Evolutionary conservation across 257 asterid species (phyloP).

Genomic region (Anisodus tanguticus): DNA sequence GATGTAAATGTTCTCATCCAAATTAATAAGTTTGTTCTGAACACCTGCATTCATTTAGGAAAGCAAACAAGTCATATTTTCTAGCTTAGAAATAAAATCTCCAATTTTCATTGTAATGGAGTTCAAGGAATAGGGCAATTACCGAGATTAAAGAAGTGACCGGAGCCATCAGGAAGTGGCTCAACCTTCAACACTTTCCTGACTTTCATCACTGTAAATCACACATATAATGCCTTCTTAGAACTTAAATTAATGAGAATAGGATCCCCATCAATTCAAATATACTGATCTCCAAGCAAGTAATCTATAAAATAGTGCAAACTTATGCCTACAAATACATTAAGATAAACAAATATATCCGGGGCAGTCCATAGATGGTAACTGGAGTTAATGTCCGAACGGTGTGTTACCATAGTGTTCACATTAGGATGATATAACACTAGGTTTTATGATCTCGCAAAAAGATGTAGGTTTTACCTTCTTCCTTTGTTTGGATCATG

Average conservation of each 20-base stretch:
- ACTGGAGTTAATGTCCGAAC: not conserved
- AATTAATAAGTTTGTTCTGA: slow-evolving; percentile 84
- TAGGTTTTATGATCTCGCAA: not conserved
- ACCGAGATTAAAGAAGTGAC: slow-evolving; percentile 96
- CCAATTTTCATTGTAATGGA: slow-evolving; percentile 2
- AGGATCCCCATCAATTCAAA: not conserved
- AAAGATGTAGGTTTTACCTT: slow-evolving; percentile 52
- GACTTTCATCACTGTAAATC: slow-evolving; percentile 83
- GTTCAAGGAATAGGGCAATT: slow-evolving; percentile 39
- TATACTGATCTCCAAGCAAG: not conserved
- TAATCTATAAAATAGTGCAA: not conserved
- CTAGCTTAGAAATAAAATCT: not conserved
- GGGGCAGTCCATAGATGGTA: not conserved
- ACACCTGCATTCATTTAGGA: slow-evolving; percentile 63
- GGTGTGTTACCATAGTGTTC: not conserved
- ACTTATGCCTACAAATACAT: not conserved
- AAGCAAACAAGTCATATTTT: slow-evolving; percentile 17
- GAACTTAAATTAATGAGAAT: not conserved
- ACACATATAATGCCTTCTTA: slow-evolving; percentile 30
- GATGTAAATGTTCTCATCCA: slow-evolving; percentile 85
- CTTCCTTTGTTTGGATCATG: slow-evolving; percentile 90
- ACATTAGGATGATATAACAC: not conserved
- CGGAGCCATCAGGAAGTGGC: slow-evolving; percentile 98
- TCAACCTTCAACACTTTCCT: slow-evolving; percentile 95
- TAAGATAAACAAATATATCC: not conserved